Evolutionary conservation across 2,329 filamentous ascomycete species (phyloP).

Genomic region (Neopestalotiopsis sp.): DNA sequence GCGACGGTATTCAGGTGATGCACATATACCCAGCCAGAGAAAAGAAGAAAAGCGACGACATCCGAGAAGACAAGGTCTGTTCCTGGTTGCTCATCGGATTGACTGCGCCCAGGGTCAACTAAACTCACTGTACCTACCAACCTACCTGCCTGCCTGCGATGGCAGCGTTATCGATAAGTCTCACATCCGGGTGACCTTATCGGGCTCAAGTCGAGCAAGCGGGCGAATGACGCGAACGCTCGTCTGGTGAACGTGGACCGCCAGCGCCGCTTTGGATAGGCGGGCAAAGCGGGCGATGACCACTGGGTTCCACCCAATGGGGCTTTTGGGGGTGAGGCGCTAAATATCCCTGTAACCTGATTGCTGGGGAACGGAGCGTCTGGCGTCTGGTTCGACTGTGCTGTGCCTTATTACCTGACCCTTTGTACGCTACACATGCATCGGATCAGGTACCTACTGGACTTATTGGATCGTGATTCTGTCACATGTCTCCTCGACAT

Average conservation of each 20-base stretch:
- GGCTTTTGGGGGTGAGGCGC: constrained; percentile 5
- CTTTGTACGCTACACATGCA: background rate
- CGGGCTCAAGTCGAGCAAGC: background rate
- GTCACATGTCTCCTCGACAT: background rate
- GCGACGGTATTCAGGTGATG: constrained; percentile 1
- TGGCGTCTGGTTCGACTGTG: background rate
- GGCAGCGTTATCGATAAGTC: constrained; percentile 18
- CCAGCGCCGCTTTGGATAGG: background rate
- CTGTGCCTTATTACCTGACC: background rate
- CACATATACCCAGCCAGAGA: background rate
- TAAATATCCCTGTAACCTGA: constrained; percentile 9
- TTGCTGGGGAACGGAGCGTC: background rate
- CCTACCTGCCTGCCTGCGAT: background rate
- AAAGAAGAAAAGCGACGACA: background rate
- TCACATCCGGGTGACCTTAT: background rate
- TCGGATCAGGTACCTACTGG: background rate
- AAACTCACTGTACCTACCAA: background rate
- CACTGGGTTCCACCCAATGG: constrained; percentile 1
- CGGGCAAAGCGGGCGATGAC: background rate
- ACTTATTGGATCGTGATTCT: background rate
- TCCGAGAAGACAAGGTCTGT: background rate
- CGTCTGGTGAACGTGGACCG: constrained; percentile 5
- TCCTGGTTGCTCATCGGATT: background rate
- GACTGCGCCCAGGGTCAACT: background rate
- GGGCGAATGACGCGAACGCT: constrained; percentile 16